Evolutionary conservation across 495 filamentous ascomycete genomes (phyloP).

Genomic region (Hypomontagnella monticulosa): DNA sequence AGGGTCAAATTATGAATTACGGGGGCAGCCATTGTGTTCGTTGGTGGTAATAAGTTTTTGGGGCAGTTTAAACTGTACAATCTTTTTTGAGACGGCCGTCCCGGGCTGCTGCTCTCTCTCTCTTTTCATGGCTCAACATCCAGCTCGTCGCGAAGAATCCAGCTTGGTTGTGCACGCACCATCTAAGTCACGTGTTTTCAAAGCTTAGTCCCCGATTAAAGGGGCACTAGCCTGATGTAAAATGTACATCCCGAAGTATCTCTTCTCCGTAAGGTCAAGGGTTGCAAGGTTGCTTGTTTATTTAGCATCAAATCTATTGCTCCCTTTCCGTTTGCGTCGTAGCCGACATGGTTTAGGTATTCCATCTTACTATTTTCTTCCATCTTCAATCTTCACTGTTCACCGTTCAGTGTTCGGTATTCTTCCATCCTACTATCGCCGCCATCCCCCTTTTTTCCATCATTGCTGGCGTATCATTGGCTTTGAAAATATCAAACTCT

Average conservation of each 20-base stretch:
- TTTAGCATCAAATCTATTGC: no score
- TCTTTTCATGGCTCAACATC: conserved; percentile 31
- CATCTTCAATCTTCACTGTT: no score
- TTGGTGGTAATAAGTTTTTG: conserved; percentile 46
- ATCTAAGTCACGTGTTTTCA: conserved; percentile 18
- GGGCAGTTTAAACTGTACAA: conserved; percentile 42
- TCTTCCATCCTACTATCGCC: no score
- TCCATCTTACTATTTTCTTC: no score
- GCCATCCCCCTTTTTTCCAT: no score
- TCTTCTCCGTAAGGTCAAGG: not conserved
- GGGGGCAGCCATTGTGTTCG: conserved; percentile 47
- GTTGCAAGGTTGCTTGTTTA: no score
- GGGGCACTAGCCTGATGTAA: not conserved
- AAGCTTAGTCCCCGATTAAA: no score
- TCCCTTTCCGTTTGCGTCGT: conserved; percentile 6
- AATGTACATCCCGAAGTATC: not conserved
- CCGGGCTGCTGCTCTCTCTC: conserved; percentile 29
- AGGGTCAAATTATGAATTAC: conserved; percentile 49
- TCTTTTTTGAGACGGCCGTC: conserved; percentile 35
- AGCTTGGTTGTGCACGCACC: conserved; percentile 30
- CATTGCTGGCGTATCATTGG: no score
- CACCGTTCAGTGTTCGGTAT: no score
- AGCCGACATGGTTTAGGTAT: not conserved
- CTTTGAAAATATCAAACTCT: no score
- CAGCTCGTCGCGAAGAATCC: conserved; percentile 35